A percentile compares a stretch with the other conserved stretches of the same genome.
Conservation (phyloP, 768 basidiomycete species). For the Fistulinella prunicolor region DNA sequence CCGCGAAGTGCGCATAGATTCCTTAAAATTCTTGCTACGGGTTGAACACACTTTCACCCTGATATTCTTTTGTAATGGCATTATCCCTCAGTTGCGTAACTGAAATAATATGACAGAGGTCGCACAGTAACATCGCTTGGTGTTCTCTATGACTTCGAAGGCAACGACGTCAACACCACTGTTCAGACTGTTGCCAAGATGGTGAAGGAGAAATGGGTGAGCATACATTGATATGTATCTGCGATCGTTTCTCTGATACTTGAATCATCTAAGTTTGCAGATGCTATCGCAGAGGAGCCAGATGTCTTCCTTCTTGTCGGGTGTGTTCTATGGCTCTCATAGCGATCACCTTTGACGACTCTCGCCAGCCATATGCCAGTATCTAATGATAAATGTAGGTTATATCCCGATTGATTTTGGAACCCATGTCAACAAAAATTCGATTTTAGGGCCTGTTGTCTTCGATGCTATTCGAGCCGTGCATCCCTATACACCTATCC, state of each 20-base stretch:
- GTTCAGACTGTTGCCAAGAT: constrained; percentile 72
- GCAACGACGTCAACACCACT: constrained; percentile 67
- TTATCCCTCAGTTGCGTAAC: not conserved
- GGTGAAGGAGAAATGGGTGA: constrained; percentile 77
- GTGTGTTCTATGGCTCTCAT: constrained; percentile 33
- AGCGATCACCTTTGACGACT: not conserved
- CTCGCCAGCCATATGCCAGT: constrained; percentile 80
- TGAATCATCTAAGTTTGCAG: constrained; percentile 51
- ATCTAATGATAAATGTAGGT: constrained; percentile 59
- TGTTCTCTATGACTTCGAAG: constrained; percentile 73
- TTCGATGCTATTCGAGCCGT: constrained; percentile 69
- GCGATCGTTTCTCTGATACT: not conserved
- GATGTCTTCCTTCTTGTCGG: constrained; percentile 78
- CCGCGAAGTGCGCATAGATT: constrained; percentile 50
- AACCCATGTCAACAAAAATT: not conserved
- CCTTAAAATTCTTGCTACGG: too few relatives aligned
- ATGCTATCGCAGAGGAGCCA: constrained; percentile 76
- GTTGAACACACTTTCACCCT: too few relatives aligned
- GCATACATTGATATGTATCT: constrained; percentile 5
- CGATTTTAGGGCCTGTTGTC: constrained; percentile 58
- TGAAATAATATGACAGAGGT: constrained; percentile 40
- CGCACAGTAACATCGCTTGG: constrained; percentile 48
- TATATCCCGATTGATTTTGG: not conserved
- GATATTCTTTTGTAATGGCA: too few relatives aligned
- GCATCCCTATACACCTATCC: constrained; percentile 73